A percentile compares a stretch with the other conserved stretches of the same genome.
These are phyloP conservation scores for Herpotrichia juniperi DNA, from an alignment of 2,329 filamentous ascomycete genomes.

Conservation along the genomic window DNA sequence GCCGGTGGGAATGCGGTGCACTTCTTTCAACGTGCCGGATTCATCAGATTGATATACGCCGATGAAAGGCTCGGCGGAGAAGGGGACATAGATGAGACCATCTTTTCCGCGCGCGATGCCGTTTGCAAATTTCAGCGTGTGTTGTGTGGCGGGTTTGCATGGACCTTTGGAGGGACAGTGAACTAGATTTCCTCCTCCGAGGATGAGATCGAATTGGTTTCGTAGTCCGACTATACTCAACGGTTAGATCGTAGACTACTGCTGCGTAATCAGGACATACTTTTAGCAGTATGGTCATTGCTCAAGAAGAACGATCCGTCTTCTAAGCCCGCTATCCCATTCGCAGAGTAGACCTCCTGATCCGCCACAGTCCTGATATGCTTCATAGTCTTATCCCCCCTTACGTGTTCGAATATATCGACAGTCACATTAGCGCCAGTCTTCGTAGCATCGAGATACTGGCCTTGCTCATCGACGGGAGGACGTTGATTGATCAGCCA, in stretches of 20 bases:
- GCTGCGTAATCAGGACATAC: neutral
- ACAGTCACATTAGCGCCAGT: neutral
- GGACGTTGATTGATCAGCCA: too few species aligned
- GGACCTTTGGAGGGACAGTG: neutral
- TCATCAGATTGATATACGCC: neutral
- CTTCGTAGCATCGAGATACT: neutral
- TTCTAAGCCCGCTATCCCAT: conserved; percentile 8
- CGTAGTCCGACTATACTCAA: neutral
- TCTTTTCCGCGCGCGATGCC: conserved; percentile 1
- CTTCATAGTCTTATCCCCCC: conserved; percentile 4
- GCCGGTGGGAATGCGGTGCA: neutral
- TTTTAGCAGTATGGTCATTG: conserved; percentile 2
- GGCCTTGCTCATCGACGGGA: too few species aligned
- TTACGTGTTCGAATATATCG: conserved; percentile 7
- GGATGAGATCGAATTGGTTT: conserved; percentile 2
- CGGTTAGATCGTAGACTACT: neutral
- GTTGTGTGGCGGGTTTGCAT: neutral
- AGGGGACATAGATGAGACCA: conserved; percentile 3
- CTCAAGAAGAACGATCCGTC: conserved; percentile 8
- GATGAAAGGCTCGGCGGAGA: neutral
- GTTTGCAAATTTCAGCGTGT: neutral
- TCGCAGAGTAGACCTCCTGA: conserved; percentile 1
- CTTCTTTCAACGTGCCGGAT: neutral
- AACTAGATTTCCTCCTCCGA: conserved; percentile 2
- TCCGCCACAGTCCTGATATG: conserved; percentile 8